phyloP scores from a whole-genome alignment of 768 basidiomycete species.

The Melanogaster broomeanus region DNA sequence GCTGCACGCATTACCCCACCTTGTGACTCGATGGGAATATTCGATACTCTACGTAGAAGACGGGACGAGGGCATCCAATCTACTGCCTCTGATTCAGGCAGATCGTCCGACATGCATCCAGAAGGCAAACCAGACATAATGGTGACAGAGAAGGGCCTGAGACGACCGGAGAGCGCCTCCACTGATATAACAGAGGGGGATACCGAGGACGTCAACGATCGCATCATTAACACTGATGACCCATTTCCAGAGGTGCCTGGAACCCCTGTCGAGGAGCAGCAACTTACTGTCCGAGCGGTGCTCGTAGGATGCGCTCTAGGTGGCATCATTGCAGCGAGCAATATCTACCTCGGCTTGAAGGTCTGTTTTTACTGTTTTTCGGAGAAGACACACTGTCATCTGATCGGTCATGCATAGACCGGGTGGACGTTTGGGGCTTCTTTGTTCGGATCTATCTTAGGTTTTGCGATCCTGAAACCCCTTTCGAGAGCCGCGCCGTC shows the following conservation, averaged over 20 bases:
- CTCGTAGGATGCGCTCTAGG: conserved; percentile 53
- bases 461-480: conserved; percentile 59
- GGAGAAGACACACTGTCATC: conserved; percentile 44
- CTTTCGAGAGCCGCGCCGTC: conserved; percentile 49
- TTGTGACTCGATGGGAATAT: background rate
- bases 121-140: background rate
- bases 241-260: conserved; percentile 60
- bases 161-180: background rate
- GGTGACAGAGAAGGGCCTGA: background rate
- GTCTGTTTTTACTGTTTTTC: conserved; percentile 38
- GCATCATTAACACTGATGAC: conserved; percentile 15
- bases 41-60: background rate
- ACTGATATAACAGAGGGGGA: background rate
- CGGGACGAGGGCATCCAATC: background rate
- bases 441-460: conserved; percentile 46
- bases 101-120: background rate
- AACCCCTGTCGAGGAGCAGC: conserved; percentile 42
- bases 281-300: conserved; percentile 53
- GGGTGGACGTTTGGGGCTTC: conserved; percentile 68
- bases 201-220: background rate
- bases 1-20: background rate
- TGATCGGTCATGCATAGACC: conserved; percentile 44
- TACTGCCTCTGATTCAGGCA: background rate
- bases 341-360: conserved; percentile 69
- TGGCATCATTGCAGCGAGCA: conserved; percentile 58